Base-by-base conservation (phyloP, 2,329 filamentous ascomycete genomes). In the Proliferodiscus dingleyae region DNA sequence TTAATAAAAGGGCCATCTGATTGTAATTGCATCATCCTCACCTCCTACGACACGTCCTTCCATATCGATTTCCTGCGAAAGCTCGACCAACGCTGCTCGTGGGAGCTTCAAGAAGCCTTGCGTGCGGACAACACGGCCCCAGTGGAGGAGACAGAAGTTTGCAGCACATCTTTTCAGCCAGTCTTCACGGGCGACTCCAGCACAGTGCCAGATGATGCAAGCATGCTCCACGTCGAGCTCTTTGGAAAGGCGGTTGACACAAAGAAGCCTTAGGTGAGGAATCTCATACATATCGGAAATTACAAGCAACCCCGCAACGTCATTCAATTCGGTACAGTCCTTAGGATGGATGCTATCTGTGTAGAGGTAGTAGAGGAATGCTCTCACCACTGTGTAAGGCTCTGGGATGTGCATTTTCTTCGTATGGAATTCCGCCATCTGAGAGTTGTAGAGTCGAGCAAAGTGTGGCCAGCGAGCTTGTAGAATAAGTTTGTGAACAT, bases 221-320 rank as follows among this genome's bases (percentile, higher is more conserved):
- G 91, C 91, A 61, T 96, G 89, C 49, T 95, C 88, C 30, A 97
- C 85, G 62, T 97, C 91, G 3, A 98, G 78, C 62, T 98, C 93
- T 51, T 88, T 86, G 45, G 87, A 85, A 3, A 98, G 76, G 7
- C 93, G 81, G 63, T 95, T 91, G 44, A 97, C 87, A 64, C 91
- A 96, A 1, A 97, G 75, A 6, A 95, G 78, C 16, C 91, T 86
- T 19, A 98, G 80, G 56, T 93, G 89, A 1, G 90, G 90, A 71
- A 98, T 94, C 62, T 96, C 91, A 69, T 98, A 98, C 37, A 97
- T 87, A 65, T 97, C 96, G 34, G 89, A 89, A 87, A 98, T 94
- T 53, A 98, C 91, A 3, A 98, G 77, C 66, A 98, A 81, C 7
- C 93, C 91, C 0, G 93, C 91, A 11, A 97, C 89, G 57, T 96